Base-by-base conservation (phyloP, 208 protist genomes). In the Leishmania braziliensis region DNA sequence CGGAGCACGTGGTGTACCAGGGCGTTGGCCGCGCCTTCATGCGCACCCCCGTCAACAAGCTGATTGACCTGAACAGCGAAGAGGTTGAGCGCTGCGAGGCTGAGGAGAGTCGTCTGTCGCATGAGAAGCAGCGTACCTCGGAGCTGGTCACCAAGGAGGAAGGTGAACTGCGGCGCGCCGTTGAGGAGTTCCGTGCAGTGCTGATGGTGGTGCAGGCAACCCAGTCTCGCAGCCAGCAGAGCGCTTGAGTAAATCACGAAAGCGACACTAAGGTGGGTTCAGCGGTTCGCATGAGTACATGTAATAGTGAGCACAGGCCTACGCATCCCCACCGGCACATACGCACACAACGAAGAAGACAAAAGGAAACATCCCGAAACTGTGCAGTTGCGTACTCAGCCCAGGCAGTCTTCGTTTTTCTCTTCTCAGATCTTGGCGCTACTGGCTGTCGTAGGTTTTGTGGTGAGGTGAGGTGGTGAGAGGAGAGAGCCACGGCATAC, bases 11-110 rank as follows among this genome's bases (percentile, higher is more conserved):
- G 53, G 93, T 97, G 51, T 98, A 96, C 81, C 88, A 93, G 53
- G 88, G 91, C 46, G 77, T 98, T 12, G 95, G 95, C 70, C 95
- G 95, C 53, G 90, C 92, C 58, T 98, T 96, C 77, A 83, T 97
- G 83, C 87, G 89, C 29, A 81, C 84, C 4, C 72, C 89, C 2
- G 93, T 96, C 43, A 90, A 91, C 79, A 84, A 83, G 56, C 82
- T 98, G 12, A 95, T 96, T 58, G 91, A 88, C 56, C 80, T 82
- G 60, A 91, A 97, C 85, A 89, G 82, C 78, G 92, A 92, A 72
- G 80, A 81, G 66, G 86, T 92, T 23, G 90, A 96, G 89, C 86
- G 85, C 33, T 91, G 89, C 68, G 93, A 96, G 81, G 93, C 92
- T 36, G 95, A 98, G 86, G 91, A 93, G 56, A 83, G 76, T 62